These are phyloP conservation scores for Capsella rubella DNA, from an alignment of 441 rosid species.

Conservation along the genomic window DNA sequence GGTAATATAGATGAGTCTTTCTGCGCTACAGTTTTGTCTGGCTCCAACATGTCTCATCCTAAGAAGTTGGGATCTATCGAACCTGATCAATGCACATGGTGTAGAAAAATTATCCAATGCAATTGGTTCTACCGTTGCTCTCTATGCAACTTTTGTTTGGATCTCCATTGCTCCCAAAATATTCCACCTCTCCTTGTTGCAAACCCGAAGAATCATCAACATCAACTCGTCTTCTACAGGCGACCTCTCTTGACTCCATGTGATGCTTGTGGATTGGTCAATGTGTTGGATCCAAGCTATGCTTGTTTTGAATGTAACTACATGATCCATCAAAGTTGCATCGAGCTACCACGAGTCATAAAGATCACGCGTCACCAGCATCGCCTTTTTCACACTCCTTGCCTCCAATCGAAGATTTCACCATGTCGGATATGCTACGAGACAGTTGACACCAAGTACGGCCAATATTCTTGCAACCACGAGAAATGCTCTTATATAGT, in stretches of 20 bases:
- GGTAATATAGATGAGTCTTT: constrained; percentile 1
- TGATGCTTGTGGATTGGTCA: constrained; percentile 31
- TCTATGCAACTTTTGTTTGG: background rate
- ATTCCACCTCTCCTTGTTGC: background rate
- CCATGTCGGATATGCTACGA: constrained; percentile 7
- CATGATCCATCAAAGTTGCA: constrained; percentile 26
- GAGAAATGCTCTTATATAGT: constrained; percentile 1
- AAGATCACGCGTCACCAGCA: constrained; percentile 32
- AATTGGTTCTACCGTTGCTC: background rate
- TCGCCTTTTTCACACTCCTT: constrained; percentile 15
- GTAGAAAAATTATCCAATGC: background rate
- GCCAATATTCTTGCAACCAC: constrained; percentile 10
- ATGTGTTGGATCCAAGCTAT: constrained; percentile 10
- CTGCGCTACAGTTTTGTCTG: background rate
- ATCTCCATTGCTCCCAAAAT: background rate
- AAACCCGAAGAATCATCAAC: constrained; percentile 17
- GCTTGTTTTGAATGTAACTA: constrained; percentile 25
- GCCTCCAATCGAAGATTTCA: background rate
- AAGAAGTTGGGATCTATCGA: background rate
- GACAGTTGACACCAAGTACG: constrained; percentile 3
- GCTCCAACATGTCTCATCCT: background rate
- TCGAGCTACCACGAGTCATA: constrained; percentile 22
- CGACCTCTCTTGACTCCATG: constrained; percentile 20
- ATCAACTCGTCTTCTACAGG: background rate
- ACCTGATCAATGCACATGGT: constrained; percentile 16